A percentile compares a stretch with the other conserved stretches of the same genome.
Evolutionary conservation across 1,284 basidiomycete genomes (phyloP).

Genomic region (Tilletia indica): DNA sequence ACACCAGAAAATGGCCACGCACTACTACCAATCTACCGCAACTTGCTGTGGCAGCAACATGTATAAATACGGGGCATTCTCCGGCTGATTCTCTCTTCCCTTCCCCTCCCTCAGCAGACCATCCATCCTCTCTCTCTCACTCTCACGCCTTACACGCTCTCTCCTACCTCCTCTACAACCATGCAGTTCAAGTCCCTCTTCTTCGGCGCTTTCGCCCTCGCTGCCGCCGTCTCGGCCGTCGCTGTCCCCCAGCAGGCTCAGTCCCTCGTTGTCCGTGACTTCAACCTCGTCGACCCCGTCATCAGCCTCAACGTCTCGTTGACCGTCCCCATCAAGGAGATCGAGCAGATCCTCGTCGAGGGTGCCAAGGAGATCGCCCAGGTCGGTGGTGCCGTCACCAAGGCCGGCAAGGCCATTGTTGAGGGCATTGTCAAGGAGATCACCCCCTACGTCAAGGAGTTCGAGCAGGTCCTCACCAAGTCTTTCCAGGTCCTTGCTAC

Average conservation of each 20-base stretch:
- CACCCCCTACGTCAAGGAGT: slow-evolving; percentile 5
- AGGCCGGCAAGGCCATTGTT: slow-evolving; percentile 18
- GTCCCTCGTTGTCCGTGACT: slow-evolving; percentile 6
- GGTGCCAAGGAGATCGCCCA: slow-evolving; percentile 16
- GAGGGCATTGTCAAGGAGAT: slow-evolving; percentile 9
- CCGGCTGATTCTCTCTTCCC: no score
- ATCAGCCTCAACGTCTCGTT: neutral
- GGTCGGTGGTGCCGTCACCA: slow-evolving; percentile 16
- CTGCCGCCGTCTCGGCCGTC: slow-evolving; percentile 9
- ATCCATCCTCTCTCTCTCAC: no score
- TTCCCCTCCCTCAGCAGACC: no score
- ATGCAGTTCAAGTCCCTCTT: slow-evolving; percentile 17
- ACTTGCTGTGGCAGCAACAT: no score
- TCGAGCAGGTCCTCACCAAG: neutral
- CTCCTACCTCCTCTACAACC: slow-evolving; percentile 1
- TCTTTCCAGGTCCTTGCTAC: neutral
- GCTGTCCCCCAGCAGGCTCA: neutral
- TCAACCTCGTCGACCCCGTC: slow-evolving; percentile 11
- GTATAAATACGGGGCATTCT: no score
- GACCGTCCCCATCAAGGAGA: slow-evolving; percentile 17
- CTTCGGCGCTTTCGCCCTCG: slow-evolving; percentile 16
- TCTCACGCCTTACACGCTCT: no score
- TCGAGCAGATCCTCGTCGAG: slow-evolving; percentile 13
- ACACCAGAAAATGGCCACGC: no score
- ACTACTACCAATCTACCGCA: no score